phyloP scores from a whole-genome alignment of 352 stramenopile species.

The Achlya hypogyna region DNA sequence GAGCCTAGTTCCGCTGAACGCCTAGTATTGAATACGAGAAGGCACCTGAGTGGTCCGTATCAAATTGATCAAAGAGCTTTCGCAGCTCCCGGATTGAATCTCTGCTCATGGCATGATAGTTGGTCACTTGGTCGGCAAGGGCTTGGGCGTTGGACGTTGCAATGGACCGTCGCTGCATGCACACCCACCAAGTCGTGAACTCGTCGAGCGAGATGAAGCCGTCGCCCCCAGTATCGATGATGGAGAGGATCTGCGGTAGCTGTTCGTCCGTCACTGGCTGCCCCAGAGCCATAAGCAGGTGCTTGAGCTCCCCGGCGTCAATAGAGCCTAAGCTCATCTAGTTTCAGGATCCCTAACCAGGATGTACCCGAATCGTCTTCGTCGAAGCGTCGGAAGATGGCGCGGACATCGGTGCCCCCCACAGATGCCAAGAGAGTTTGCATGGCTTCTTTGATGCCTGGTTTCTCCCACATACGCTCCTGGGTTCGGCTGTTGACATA shows the following conservation, averaged over 20 bases:
- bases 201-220: conserved; percentile 47
- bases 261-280: conserved; percentile 36
- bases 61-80: conserved; percentile 14
- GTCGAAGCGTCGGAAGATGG: conserved; percentile 54
- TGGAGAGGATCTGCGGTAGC: conserved; percentile 40
- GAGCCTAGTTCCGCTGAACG: background rate
- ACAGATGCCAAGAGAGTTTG: conserved; percentile 3
- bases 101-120: conserved; percentile 15
- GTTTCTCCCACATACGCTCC: conserved; percentile 22
- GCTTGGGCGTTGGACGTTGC: conserved; percentile 1
- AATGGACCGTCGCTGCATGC: conserved; percentile 18
- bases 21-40: background rate
- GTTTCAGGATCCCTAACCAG: background rate
- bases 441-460: background rate
- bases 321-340: conserved; percentile 25
- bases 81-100: conserved; percentile 10
- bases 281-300: conserved; percentile 37
- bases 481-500: conserved; percentile 18
- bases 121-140: conserved; percentile 7
- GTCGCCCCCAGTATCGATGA: conserved; percentile 57
- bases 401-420: conserved; percentile 28
- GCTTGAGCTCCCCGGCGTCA: conserved; percentile 40
- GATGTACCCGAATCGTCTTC: conserved; percentile 32
- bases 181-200: conserved; percentile 57
- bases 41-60: conserved; percentile 16